These are phyloP conservation scores for Musa beccarii DNA, from an alignment of 176 grass and related monocot species.

Conservation along the genomic window DNA sequence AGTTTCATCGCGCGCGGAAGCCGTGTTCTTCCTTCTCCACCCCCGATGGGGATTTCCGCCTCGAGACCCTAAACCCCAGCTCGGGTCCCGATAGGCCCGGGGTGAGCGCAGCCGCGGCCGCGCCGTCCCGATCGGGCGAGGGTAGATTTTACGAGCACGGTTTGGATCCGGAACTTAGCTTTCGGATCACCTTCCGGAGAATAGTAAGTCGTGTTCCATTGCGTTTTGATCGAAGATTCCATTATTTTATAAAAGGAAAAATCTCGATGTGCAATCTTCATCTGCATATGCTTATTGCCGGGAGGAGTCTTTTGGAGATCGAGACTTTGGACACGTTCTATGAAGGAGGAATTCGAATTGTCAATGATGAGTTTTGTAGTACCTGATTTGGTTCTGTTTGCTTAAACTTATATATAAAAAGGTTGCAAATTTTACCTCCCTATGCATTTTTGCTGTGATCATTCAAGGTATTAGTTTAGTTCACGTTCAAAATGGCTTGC, in stretches of 20 bases:
- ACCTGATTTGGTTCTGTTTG: background rate
- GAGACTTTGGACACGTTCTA: background rate
- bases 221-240: background rate
- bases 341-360: background rate
- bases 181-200: slow-evolving; percentile 81
- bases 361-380: background rate
- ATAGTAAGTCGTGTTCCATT: slow-evolving; percentile 50
- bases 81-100: slow-evolving; percentile 1
- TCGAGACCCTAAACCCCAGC: slow-evolving; percentile 79
- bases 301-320: background rate
- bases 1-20: slow-evolving; percentile 58
- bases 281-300: background rate
- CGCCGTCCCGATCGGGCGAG: slow-evolving; percentile 24
- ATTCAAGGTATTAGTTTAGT: background rate
- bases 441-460: background rate
- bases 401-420: background rate
- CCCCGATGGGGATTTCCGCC: slow-evolving; percentile 37
- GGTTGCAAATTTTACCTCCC: too few species aligned
- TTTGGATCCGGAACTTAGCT: slow-evolving; percentile 72
- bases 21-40: slow-evolving; percentile 18
- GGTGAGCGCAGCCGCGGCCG: background rate
- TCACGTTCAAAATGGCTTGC: too few species aligned
- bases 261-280: background rate
- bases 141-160: slow-evolving; percentile 37
- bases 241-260: background rate